These are phyloP conservation scores for Epicoccum sorghinum DNA, from an alignment of 2,329 filamentous ascomycete genomes.

Conservation along the genomic window DNA sequence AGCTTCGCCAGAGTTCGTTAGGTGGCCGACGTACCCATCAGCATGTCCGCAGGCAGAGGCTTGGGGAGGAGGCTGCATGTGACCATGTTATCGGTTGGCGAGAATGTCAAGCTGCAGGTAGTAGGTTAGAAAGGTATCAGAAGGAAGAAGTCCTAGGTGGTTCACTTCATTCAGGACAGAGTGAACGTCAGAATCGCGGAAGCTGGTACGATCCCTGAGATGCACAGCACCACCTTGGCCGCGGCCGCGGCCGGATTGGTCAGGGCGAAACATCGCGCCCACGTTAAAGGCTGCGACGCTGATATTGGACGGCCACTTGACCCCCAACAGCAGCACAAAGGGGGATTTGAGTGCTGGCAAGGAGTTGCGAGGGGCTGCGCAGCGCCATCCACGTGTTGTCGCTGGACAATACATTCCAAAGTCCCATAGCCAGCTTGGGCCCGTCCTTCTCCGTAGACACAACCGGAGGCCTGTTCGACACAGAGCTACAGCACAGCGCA, in stretches of 20 bases:
- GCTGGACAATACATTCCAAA: neutral
- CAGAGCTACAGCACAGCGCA: neutral
- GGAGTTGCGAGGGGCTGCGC: neutral
- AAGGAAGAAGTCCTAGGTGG: neutral
- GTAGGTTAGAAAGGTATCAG: neutral
- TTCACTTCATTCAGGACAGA: slow-evolving; percentile 5
- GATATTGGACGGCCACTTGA: slow-evolving; percentile 10
- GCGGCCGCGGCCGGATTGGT: neutral
- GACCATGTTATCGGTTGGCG: slow-evolving; percentile 30
- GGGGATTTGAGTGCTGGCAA: neutral
- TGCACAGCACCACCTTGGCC: slow-evolving; percentile 14
- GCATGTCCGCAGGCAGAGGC: slow-evolving; percentile 41
- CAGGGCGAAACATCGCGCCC: slow-evolving; percentile 8
- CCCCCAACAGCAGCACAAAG: neutral
- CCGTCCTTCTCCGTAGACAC: slow-evolving; percentile 1
- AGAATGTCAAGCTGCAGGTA: neutral
- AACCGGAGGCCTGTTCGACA: neutral
- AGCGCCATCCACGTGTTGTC: neutral
- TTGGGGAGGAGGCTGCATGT: slow-evolving; percentile 46
- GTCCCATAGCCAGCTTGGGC: neutral
- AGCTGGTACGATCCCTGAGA: slow-evolving; percentile 8
- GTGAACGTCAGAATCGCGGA: slow-evolving; percentile 2
- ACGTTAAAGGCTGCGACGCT: slow-evolving; percentile 15
- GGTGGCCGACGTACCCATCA: slow-evolving; percentile 18
- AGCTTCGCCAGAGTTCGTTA: slow-evolving; percentile 7